Base-by-base conservation (phyloP, 306 rosid species). In the Lablab purpureus region DNA sequence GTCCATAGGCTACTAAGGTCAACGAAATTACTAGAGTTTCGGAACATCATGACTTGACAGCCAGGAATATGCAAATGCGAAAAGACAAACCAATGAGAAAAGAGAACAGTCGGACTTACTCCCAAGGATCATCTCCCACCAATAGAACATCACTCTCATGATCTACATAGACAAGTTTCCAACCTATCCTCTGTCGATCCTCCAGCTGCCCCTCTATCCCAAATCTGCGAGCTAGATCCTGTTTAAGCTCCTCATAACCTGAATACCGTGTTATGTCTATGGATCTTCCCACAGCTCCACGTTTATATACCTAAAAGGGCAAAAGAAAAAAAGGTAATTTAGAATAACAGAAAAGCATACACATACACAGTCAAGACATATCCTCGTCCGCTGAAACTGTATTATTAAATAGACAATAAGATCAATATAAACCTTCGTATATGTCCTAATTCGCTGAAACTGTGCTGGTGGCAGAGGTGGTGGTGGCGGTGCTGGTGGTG, bases 121-220 rank as follows among this genome's bases (percentile, higher is more conserved):
- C 97, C 99, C 97, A 95, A 14, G 99, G 99, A 83, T 95, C 99
- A 65, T 95, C 99, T 77, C 99, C 99, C 67, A 95, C 97, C 11
- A 95, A 89, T 32, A 95, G 87, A 78, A 95, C 94, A 70, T 95
- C 99, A 30, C 56, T 91, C 76, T 95, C 98, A 67, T 95, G 98
- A 93, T 95, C 99, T 37, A 91, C 96, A 79, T 93, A 95, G 45
- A 95, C 99, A 27, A 95, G 91, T 79, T 95, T 95, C 99, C 99
- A 95, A 55, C 98, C 99, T 37, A 91, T 83, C 75, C 97, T 89
- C 62, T 92, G 96, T 22, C 90, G 71, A 82, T 93, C 99, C 77
- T 95, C 99, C 77, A 95, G 70, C 65, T 89, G 99, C 59, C 98
- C 99, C 84, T 95, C 99, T 27, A 95, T 95, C 32, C 99, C 97